Percentiles rank a stretch among this genome's conserved stretches.
phyloP scores from a whole-genome alignment of 495 filamentous ascomycete genomes.

The Penicillium verhagenii region DNA sequence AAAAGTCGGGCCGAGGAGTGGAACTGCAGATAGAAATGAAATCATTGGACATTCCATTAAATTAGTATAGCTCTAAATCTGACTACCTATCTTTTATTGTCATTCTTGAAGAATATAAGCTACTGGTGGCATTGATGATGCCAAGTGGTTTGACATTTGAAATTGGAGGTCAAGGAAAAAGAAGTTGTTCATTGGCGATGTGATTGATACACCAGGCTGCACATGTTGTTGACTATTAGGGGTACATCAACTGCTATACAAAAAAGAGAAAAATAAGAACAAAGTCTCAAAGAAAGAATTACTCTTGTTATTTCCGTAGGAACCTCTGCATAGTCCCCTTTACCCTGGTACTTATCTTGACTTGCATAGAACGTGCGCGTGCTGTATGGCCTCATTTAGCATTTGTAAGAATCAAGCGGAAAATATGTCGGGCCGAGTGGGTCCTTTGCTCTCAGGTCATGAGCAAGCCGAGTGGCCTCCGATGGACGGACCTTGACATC shows the following conservation, averaged over 20 bases:
- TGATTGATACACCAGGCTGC: no score
- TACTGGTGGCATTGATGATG: no score
- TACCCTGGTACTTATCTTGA: no score
- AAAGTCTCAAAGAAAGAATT: no score
- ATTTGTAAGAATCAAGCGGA: slow-evolving; percentile 1
- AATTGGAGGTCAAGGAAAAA: background rate
- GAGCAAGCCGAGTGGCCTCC: slow-evolving; percentile 3
- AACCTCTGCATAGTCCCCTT: background rate
- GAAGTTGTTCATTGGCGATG: no score
- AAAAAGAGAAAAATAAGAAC: no score
- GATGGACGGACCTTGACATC: slow-evolving; percentile 5
- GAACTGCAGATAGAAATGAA: background rate
- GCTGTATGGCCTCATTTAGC: background rate
- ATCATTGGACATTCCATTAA: background rate
- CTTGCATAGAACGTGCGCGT: background rate
- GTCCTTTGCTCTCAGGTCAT: background rate
- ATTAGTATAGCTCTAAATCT: background rate
- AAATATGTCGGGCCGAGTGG: background rate
- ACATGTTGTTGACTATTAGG: no score
- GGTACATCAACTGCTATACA: no score
- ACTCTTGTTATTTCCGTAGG: no score
- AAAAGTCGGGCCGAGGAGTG: slow-evolving; percentile 1
- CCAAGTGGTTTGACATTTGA: no score
- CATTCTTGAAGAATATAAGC: background rate
- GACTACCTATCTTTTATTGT: background rate